A percentile compares a stretch with the other conserved stretches of the same genome.
phyloP scores from a whole-genome alignment of 2,329 filamentous ascomycete species.

The Leptosphaerulina australis region DNA sequence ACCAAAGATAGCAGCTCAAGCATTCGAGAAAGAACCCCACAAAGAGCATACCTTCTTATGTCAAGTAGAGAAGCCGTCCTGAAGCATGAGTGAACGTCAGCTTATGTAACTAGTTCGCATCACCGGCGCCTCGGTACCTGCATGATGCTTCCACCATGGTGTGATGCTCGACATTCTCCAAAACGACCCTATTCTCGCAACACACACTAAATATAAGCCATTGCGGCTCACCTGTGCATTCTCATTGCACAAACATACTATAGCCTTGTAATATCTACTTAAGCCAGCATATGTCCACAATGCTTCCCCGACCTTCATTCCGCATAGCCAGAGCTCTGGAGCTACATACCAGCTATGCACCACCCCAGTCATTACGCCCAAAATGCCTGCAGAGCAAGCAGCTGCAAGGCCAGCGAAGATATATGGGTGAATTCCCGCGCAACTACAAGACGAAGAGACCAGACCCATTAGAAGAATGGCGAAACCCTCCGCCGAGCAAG shows the following conservation, averaged over 20 bases:
- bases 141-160: constrained; percentile 29
- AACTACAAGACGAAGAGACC: constrained; percentile 26
- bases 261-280: constrained; percentile 18
- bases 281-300: constrained; percentile 29
- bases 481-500: constrained; percentile 44
- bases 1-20: not conserved
- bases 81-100: not conserved
- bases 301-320: constrained; percentile 39
- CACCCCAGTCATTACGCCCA: constrained; percentile 28
- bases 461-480: constrained; percentile 43
- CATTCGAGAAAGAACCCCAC: not conserved
- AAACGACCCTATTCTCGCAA: constrained; percentile 8
- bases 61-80: not conserved
- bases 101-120: constrained; percentile 11
- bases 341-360: constrained; percentile 35
- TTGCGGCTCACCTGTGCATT: not conserved
- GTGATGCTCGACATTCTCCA: constrained; percentile 33
- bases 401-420: constrained; percentile 23
- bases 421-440: constrained; percentile 28
- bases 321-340: constrained; percentile 36
- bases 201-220: constrained; percentile 18
- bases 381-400: constrained; percentile 23
- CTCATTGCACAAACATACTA: constrained; percentile 21
- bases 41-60: not conserved
- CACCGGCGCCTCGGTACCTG: constrained; percentile 6